Percentiles rank a stretch among this genome's conserved stretches.
Conservation (phyloP, 305 asterid species). For the Solanum hybrid region DNA sequence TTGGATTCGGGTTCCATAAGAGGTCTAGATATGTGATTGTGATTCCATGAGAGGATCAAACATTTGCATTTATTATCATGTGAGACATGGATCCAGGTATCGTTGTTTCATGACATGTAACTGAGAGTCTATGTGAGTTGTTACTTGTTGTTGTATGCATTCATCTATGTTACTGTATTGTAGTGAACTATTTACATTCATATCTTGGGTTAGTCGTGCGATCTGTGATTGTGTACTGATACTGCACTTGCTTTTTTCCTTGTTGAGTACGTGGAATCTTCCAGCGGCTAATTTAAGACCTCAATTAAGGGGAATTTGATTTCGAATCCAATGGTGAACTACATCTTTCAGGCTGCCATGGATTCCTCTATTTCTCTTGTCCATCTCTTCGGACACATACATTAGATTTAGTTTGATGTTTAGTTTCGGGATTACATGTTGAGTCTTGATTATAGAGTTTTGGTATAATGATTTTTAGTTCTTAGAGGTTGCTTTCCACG, state of each 20-base stretch:
- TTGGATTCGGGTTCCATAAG: neutral
- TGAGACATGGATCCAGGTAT: neutral
- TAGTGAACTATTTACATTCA: neutral
- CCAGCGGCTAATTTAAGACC: neutral
- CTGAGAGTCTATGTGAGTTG: neutral
- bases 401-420: neutral
- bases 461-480: no score
- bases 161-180: neutral
- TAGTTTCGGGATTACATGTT: neutral
- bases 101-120: neutral
- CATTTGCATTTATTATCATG: neutral
- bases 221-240: neutral
- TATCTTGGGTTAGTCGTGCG: no score
- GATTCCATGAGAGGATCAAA: neutral
- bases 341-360: neutral
- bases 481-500: no score
- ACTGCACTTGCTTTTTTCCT: neutral
- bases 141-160: no score
- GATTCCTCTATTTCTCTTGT: neutral
- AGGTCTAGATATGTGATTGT: neutral
- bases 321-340: neutral
- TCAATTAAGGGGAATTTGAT: neutral
- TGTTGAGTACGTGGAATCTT: neutral
- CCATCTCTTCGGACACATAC: neutral
- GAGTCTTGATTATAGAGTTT: no score